Conservation (phyloP, 2,329 filamentous ascomycete species). For the Pseudogymnoascus pannorum region DNA sequence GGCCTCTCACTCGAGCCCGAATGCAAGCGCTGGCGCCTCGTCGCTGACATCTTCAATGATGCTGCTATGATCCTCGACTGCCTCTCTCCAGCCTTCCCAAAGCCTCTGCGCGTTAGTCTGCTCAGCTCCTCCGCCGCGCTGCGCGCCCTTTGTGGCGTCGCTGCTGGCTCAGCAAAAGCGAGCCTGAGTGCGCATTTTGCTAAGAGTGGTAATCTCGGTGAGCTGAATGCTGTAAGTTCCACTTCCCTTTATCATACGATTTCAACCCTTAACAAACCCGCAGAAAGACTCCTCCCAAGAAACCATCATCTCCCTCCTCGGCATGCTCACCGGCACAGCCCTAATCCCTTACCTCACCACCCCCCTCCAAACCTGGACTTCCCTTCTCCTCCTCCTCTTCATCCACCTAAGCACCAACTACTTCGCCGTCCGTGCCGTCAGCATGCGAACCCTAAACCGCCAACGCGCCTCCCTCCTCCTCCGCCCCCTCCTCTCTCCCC, state of each 20-base stretch:
- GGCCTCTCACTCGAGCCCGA: constrained; percentile 63
- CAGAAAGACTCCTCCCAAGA: constrained; percentile 87
- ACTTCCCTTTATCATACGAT: not conserved
- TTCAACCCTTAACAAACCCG: constrained; percentile 12
- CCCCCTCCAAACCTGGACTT: constrained; percentile 62
- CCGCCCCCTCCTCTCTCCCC: constrained; percentile 41
- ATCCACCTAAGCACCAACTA: constrained; percentile 83
- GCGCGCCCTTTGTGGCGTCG: constrained; percentile 74
- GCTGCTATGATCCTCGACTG: constrained; percentile 64
- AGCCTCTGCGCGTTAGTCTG: constrained; percentile 46
- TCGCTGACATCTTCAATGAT: constrained; percentile 66
- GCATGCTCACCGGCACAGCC: constrained; percentile 76
- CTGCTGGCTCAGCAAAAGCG: constrained; percentile 83
- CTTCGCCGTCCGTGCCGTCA: constrained; percentile 73
- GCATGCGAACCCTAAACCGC: constrained; percentile 76
- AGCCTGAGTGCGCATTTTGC: constrained; percentile 90
- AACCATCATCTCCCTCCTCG: constrained; percentile 81
- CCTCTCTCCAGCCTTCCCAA: constrained; percentile 56
- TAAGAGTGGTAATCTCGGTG: constrained; percentile 75
- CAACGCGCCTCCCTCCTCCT: constrained; percentile 79
- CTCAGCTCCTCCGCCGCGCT: constrained; percentile 55
- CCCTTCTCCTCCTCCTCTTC: constrained; percentile 63
- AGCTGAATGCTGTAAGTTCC: constrained; percentile 69
- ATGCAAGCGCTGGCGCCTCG: constrained; percentile 64
- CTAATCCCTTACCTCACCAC: constrained; percentile 71